A percentile compares a stretch with the other conserved stretches of the same genome.
Evolutionary conservation across 208 protist species (phyloP).

Genomic region (Spongospora subterranea): DNA sequence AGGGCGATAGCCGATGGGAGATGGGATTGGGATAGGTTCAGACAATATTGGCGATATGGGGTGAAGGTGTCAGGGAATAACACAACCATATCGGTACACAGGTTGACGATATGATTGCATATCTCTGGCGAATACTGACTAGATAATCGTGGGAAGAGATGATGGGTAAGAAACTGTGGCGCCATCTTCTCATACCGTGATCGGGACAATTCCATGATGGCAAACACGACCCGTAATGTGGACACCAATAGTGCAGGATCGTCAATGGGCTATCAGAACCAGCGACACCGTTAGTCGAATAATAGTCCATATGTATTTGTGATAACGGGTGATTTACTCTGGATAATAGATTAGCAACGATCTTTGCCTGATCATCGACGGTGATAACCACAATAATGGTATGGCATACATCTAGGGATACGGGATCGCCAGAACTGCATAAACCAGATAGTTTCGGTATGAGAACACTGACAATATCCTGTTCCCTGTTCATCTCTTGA

Average conservation of each 20-base stretch:
- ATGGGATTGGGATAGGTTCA: not conserved
- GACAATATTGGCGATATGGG: not conserved
- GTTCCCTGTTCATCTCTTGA: no score
- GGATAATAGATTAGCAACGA: not conserved
- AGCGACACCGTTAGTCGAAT: not conserved
- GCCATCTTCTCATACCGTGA: not conserved
- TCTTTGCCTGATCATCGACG: not conserved
- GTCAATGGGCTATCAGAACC: not conserved
- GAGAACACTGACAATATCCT: no score
- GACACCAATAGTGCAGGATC: not conserved
- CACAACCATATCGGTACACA: not conserved
- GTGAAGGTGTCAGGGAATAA: not conserved
- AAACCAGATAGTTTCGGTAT: no score
- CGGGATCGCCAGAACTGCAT: not conserved
- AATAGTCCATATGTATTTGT: no score
- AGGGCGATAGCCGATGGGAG: not conserved
- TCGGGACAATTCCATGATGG: not conserved
- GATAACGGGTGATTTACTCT: not conserved
- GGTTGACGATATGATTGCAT: not conserved
- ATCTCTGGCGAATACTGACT: not conserved
- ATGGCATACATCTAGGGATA: not conserved
- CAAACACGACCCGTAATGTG: not conserved
- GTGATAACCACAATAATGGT: not conserved
- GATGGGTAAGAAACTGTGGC: not conserved
- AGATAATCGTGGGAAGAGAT: not conserved